Evolutionary conservation across 139 green algal genomes (phyloP).

Genomic region (Chlamydomonas eustigma): DNA sequence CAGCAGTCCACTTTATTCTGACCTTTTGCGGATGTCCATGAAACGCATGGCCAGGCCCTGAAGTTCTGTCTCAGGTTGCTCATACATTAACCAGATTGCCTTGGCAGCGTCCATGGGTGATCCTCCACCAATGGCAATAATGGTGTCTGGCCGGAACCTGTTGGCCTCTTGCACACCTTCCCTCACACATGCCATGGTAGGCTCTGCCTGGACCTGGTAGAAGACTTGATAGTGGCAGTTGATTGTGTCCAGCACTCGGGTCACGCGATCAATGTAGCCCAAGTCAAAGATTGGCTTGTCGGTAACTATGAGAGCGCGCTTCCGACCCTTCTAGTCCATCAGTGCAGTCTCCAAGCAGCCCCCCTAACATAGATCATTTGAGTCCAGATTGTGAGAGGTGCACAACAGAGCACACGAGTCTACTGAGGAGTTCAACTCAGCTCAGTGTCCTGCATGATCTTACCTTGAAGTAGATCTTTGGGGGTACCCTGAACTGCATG

Average conservation of each 20-base stretch:
- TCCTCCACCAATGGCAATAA: constrained; percentile 68
- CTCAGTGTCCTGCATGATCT: too few species aligned
- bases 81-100: constrained; percentile 67
- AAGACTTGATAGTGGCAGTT: constrained; percentile 55
- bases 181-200: constrained; percentile 52
- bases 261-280: constrained; percentile 42
- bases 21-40: constrained; percentile 72
- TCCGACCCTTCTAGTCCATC: constrained; percentile 42
- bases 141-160: constrained; percentile 55
- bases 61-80: constrained; percentile 62
- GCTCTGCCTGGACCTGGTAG: constrained; percentile 57
- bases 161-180: constrained; percentile 42
- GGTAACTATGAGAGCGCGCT: constrained; percentile 61
- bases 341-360: constrained; percentile 56
- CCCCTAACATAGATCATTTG: too few species aligned
- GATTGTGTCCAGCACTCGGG: constrained; percentile 20
- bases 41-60: constrained; percentile 63
- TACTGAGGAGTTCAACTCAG: too few species aligned
- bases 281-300: constrained; percentile 62
- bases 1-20: too few species aligned
- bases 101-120: constrained; percentile 74
- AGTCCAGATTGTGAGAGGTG: too few species aligned
- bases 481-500: constrained; percentile 57
- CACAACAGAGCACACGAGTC: too few species aligned
- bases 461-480: constrained; percentile 41